Conservation (phyloP, 2,329 filamentous ascomycete genomes). For the Neonectria hederae region DNA sequence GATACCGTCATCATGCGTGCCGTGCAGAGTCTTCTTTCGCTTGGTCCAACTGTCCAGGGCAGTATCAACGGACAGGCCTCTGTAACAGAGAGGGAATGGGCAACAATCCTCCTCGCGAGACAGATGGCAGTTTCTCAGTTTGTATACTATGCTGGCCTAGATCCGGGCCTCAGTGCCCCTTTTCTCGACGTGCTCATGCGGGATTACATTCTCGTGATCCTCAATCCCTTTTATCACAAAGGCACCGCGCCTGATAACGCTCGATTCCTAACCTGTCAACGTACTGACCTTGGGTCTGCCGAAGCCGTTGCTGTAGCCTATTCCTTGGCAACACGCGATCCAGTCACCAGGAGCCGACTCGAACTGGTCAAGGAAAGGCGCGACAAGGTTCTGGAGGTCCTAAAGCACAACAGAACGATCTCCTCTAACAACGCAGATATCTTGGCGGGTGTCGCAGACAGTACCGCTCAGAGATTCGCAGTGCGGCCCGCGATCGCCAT, state of each 20-base stretch:
- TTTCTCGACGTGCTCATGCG: slow-evolving; percentile 25
- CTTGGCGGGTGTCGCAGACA: slow-evolving; percentile 1
- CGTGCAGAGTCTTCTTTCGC: neutral
- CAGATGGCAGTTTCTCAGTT: slow-evolving; percentile 5
- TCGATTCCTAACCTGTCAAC: slow-evolving; percentile 7
- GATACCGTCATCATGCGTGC: neutral
- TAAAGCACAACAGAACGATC: slow-evolving; percentile 18
- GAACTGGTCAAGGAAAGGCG: neutral
- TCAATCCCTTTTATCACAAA: slow-evolving; percentile 12
- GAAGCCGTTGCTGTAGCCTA: neutral
- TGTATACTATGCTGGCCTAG: slow-evolving; percentile 9
- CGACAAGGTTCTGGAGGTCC: neutral
- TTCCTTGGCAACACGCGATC: neutral
- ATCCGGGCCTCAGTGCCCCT: slow-evolving; percentile 21
- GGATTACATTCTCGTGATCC: slow-evolving; percentile 11
- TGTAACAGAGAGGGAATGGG: neutral
- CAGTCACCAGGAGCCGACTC: neutral
- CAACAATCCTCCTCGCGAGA: neutral
- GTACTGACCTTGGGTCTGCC: neutral
- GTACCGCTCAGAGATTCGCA: neutral
- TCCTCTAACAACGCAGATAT: neutral
- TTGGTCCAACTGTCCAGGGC: slow-evolving; percentile 13
- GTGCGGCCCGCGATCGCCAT: neutral
- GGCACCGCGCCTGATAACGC: neutral
- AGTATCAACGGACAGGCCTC: neutral